Conservation (phyloP, 2,329 filamentous ascomycete genomes). For the Neonectria magnoliae region DNA sequence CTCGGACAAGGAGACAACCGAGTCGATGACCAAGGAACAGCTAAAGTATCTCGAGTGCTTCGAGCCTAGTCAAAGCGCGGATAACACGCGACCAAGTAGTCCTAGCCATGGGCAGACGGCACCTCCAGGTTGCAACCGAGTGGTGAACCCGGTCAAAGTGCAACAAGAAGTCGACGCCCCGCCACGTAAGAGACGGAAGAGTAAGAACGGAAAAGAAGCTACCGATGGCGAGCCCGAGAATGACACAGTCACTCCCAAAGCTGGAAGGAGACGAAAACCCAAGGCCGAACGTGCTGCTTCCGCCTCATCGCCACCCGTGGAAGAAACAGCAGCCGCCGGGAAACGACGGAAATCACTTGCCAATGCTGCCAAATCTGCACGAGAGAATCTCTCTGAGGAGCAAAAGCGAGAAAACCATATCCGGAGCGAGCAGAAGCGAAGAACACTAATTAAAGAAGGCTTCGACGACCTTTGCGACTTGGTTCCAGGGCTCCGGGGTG, state of each 20-base stretch:
- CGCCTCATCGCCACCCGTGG: constrained; percentile 47
- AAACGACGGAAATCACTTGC: constrained; percentile 63
- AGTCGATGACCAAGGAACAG: constrained; percentile 65
- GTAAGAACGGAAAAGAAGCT: constrained; percentile 57
- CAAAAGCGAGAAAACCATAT: constrained; percentile 91
- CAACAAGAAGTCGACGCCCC: constrained; percentile 53
- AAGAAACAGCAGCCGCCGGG: constrained; percentile 48
- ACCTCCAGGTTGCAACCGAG: constrained; percentile 25
- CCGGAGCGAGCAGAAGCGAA: constrained; percentile 84
- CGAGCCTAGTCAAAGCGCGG: constrained; percentile 65
- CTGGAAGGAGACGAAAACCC: constrained; percentile 58
- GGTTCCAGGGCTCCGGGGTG: constrained; percentile 78
- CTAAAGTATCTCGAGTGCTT: constrained; percentile 67
- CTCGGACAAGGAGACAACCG: constrained; percentile 65
- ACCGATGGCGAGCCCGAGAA: constrained; percentile 55
- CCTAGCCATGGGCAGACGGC: constrained; percentile 49
- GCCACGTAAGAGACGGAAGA: constrained; percentile 65
- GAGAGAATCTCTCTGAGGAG: constrained; percentile 81
- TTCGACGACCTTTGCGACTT: constrained; percentile 83
- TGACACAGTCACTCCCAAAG: constrained; percentile 45
- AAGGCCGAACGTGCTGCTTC: constrained; percentile 52
- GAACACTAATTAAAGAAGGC: constrained; percentile 82
- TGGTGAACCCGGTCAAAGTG: constrained; percentile 44
- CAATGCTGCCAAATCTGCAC: constrained; percentile 55
- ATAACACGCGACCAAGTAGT: constrained; percentile 68